These are phyloP conservation scores for Polyporus tsugae DNA, from an alignment of 1,284 basidiomycete genomes.

Conservation along the genomic window DNA sequence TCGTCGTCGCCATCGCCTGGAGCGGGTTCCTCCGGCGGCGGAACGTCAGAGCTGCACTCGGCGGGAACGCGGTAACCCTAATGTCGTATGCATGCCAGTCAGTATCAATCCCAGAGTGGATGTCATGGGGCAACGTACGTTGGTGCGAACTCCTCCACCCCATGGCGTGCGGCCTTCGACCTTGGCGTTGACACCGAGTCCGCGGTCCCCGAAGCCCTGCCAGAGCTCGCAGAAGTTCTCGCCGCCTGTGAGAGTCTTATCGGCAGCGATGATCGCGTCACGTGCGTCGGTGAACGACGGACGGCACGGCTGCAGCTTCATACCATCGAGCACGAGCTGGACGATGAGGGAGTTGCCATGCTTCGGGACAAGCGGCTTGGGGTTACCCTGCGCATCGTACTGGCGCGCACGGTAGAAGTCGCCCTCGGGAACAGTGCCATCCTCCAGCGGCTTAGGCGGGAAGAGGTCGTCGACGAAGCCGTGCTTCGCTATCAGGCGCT, in stretches of 20 bases:
- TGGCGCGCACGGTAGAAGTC: conserved; percentile 76
- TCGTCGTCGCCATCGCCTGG: conserved; percentile 22
- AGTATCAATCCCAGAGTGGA: not conserved
- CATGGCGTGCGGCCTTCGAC: conserved; percentile 88
- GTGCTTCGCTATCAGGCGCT: conserved; percentile 82
- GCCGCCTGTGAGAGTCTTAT: conserved; percentile 88
- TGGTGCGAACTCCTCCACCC: conserved; percentile 86
- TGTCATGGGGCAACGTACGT: conserved; percentile 22
- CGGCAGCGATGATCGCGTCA: conserved; percentile 94
- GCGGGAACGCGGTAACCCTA: conserved; percentile 22
- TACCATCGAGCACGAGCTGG: conserved; percentile 89
- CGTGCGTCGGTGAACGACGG: conserved; percentile 93
- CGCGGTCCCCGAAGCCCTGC: conserved; percentile 85
- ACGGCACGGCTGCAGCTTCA: conserved; percentile 95
- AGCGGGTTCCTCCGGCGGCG: conserved; percentile 20
- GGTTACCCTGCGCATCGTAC: conserved; percentile 45
- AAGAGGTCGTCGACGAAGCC: conserved; percentile 83
- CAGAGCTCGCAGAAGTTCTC: conserved; percentile 94
- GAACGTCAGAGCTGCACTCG: conserved; percentile 24
- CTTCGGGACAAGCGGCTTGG: conserved; percentile 80
- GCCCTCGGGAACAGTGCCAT: conserved; percentile 68
- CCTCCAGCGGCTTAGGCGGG: conserved; percentile 73
- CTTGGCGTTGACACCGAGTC: conserved; percentile 80
- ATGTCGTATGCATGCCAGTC: not conserved
- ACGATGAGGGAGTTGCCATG: conserved; percentile 91